Evolutionary conservation across 2,329 filamentous ascomycete species (phyloP), one percentile per base, ranked within the genome.

Genomic region (Myriosclerotinia curreyana): DNA sequence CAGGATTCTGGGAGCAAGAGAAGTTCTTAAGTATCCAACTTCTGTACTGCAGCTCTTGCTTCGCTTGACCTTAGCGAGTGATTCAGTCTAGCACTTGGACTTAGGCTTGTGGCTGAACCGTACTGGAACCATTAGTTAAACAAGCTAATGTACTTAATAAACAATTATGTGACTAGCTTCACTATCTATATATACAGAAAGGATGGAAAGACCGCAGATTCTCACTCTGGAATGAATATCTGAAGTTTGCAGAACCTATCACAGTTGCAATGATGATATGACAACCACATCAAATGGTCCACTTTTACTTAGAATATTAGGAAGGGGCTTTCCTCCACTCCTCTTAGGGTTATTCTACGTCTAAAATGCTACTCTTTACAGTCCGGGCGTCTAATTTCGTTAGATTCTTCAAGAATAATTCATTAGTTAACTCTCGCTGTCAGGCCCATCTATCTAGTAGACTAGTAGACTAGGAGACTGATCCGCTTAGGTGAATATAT

Each of bases 101-200:
- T 17, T 15, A 56, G 6, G 22, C 40, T 6, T 15, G 6, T 9
- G 4, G 22, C 14, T 46, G 4, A 2, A 0, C 20, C 7, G 7
- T 48, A 48, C 2, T 17, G 2, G 31, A 36, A n/a, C 53, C 9
- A 4, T 31, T 20, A 9, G 2, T n/a, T 7, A 17, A 8, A 3
- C 14, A 9, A 25, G 28, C 1, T 17, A 14, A 6, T 4, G 0
- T 22, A 17, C 1, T 1, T 3, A 6, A 1, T 34, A 46, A 2
- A 14, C 12, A 4, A 17, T 2, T 11, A 3, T 46, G 25, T 58
- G 20, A 36, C 28, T 14, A 46, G 2, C 1, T 17, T 58, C 7
- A 22, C 7, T 36, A 15, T 5, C 11, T 36, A 34, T 0, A 12
- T 11, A 3, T 2, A 15, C 6, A 22, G 4, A 46, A 28, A 12